Base-by-base conservation (phyloP, 2,329 filamentous ascomycete genomes). In the Pseudopyricularia cyperi region DNA sequence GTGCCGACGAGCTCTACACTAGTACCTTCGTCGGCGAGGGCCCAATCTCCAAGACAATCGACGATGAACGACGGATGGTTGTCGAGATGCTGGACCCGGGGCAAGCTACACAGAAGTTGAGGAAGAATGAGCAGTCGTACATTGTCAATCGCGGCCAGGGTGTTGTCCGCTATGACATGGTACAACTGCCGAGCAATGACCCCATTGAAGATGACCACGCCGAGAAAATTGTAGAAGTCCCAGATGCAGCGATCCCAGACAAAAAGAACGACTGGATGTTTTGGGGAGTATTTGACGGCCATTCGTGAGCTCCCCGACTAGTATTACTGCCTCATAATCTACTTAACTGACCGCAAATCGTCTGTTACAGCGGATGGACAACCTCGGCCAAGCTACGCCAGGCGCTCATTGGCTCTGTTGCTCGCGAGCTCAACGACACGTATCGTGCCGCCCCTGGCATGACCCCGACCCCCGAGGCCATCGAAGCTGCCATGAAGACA, bases 181-280 rank as follows among this genome's bases (percentile, higher is more conserved):
- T 93, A 24, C 93, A 98, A 67, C 78, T 97, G 55, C 87, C 91
- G 9, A 95, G 89, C 72, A 98, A 98, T 66, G 88, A 95, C 60
- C 93, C 93, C 0, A 98, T 98, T 54, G 93, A 98, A 70, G 93
- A 98, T 63, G 94, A 98, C 63, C 93, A 98, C 64, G 87, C 90
- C 51, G 93, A 98, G 71, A 95, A 95, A 76, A 96, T 97, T 61
- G 89, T 98, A 47, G 88, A 97, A 67, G 81, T 96, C 8, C 85
- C 88, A 4, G 76, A 77, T 51, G 77, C 60, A 69, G 77, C 63
- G 68, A 61, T 56, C 33, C 62, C 61, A 24, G 60, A 62, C 22
- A 57, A 74, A 17, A 81, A 75, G 54, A 87, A 79, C 55, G 94
- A 98, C 68, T 98, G 93, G 93, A 97, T 97, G 89, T 98, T 98